A percentile compares a stretch with the other conserved stretches of the same genome.
Conservation (phyloP, 495 filamentous ascomycete species). For the Chaetomidium leptoderma region DNA sequence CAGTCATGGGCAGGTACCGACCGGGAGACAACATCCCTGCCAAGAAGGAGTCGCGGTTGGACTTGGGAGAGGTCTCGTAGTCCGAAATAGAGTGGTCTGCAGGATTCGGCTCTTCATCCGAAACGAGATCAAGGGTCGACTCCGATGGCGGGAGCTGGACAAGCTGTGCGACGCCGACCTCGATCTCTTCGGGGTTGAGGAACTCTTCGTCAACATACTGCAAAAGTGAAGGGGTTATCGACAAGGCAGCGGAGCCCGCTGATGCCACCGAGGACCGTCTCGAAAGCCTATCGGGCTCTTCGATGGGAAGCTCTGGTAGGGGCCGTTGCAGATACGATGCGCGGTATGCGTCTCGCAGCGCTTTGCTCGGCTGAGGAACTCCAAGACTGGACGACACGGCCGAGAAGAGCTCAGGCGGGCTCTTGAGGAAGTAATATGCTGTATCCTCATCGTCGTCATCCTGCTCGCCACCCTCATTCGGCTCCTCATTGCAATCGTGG, state of each 20-base stretch:
- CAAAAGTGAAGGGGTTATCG: slow-evolving; percentile 41
- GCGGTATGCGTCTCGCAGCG: slow-evolving; percentile 17
- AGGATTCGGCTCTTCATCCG: not conserved
- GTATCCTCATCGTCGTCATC: not conserved
- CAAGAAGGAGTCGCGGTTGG: slow-evolving; percentile 24
- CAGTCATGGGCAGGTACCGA: slow-evolving; percentile 35
- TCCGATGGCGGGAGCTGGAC: slow-evolving; percentile 9
- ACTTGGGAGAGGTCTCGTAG: slow-evolving; percentile 32
- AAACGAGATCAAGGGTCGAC: not conserved
- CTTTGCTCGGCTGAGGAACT: slow-evolving; percentile 27
- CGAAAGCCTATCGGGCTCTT: slow-evolving; percentile 5
- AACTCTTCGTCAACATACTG: slow-evolving; percentile 38
- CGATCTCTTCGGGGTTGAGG: slow-evolving; percentile 37
- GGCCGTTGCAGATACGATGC: slow-evolving; percentile 37
- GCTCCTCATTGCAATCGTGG: not conserved
- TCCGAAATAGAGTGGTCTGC: slow-evolving; percentile 33
- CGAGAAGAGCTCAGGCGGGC: slow-evolving; percentile 29
- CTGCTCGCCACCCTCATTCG: not conserved
- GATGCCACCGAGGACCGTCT: slow-evolving; percentile 23
- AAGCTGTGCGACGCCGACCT: slow-evolving; percentile 32
- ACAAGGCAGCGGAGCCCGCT: slow-evolving; percentile 25
- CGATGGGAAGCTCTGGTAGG: slow-evolving; percentile 40
- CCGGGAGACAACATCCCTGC: slow-evolving; percentile 26
- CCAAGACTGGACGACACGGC: not conserved
- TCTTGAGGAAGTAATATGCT: slow-evolving; percentile 25